A percentile compares a stretch with the other conserved stretches of the same genome.
Conservation (phyloP, 192 early-diverging fungal species). For the Backusella luteola region DNA sequence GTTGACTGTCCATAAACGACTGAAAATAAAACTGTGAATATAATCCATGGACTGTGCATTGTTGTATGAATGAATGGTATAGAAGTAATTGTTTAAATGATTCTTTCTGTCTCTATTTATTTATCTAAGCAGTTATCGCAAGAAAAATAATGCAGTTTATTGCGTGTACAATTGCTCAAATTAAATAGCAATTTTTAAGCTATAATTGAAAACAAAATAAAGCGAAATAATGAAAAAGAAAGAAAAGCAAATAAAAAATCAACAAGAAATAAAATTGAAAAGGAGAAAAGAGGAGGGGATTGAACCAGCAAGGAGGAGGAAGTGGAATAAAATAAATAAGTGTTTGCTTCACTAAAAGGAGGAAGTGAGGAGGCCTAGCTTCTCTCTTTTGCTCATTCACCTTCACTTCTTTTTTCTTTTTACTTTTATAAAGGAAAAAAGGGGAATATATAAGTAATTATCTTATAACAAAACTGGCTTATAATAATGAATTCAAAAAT, state of each 20-base stretch:
- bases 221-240: not conserved
- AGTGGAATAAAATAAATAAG: not conserved
- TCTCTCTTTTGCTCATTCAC: not conserved
- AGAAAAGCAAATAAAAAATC: not conserved
- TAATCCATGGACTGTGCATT: not conserved
- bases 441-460: not conserved
- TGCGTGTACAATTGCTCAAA: not conserved
- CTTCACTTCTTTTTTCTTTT: not conserved
- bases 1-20: not conserved
- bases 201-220: not conserved
- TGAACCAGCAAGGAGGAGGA: not conserved
- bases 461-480: not conserved
- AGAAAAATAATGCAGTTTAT: not conserved
- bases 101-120: not conserved
- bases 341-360: not conserved
- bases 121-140: not conserved
- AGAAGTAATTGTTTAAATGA: not conserved
- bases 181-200: not conserved
- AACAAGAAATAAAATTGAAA: not conserved
- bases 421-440: not conserved
- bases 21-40: not conserved
- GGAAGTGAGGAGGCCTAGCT: not conserved
- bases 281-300: constrained; percentile 3
- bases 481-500: not conserved
- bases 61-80: not conserved